Percentiles rank a stretch among this genome's conserved stretches.
phyloP scores from a whole-genome alignment of 2,329 filamentous ascomycete species.

The Phaeosphaeriaceae sp. region DNA sequence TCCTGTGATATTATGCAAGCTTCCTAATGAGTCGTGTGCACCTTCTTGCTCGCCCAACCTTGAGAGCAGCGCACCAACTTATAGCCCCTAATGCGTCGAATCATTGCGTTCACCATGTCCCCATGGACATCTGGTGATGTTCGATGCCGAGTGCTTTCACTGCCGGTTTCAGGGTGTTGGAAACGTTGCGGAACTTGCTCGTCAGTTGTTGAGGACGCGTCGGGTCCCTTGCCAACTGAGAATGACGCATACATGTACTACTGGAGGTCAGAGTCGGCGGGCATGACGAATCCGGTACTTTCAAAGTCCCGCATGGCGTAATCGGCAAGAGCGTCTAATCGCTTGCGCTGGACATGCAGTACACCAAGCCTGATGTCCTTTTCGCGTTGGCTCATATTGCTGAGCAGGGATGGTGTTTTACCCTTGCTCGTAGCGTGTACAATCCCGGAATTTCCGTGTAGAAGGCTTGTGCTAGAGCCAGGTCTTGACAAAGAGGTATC shows the following conservation, averaged over 20 bases:
- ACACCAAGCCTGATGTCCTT: slow-evolving; percentile 47
- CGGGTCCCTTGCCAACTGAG: no score
- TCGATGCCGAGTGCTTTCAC: no score
- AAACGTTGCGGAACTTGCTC: no score
- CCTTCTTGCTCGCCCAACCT: no score
- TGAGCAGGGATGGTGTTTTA: slow-evolving; percentile 42
- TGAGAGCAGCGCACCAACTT: no score
- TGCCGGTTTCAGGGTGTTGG: no score
- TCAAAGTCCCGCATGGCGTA: slow-evolving; percentile 54
- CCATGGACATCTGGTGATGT: no score
- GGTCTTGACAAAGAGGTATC: slow-evolving; percentile 12
- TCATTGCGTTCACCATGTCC: no score
- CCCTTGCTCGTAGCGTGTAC: slow-evolving; percentile 12
- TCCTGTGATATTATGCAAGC: no score
- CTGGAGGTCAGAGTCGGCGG: slow-evolving; percentile 49
- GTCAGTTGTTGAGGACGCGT: no score
- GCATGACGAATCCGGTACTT: slow-evolving; percentile 56
- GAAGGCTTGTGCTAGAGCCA: slow-evolving; percentile 8
- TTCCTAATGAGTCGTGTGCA: no score
- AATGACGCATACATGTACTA: slow-evolving; percentile 8
- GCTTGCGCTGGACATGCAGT: slow-evolving; percentile 57
- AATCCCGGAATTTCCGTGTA: slow-evolving; percentile 10
- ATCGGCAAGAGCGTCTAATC: slow-evolving; percentile 54
- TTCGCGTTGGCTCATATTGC: slow-evolving; percentile 47
- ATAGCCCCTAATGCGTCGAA: no score